Evolutionary conservation across 1,284 basidiomycete species (phyloP).

Genomic region (Cryptococcus sp.): DNA sequence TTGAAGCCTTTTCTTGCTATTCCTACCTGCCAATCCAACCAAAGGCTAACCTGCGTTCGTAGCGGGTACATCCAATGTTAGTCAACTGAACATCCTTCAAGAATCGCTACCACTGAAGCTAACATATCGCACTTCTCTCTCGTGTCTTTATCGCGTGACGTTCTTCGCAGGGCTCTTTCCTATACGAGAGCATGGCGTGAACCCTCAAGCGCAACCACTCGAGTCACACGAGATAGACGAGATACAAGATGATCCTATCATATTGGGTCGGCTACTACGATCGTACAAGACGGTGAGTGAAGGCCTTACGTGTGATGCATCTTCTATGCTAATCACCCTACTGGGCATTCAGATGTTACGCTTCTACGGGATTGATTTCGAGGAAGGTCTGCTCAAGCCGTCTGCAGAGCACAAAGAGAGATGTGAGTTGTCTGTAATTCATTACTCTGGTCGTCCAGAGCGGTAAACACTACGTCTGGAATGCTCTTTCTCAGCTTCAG

Average conservation of each 20-base stretch:
- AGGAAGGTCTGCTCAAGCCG: slow-evolving; percentile 20
- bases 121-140: no score
- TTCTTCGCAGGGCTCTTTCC: slow-evolving; percentile 33
- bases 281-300: slow-evolving; percentile 59
- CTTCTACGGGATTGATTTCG: slow-evolving; percentile 40
- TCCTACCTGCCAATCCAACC: not conserved
- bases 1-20: not conserved
- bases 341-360: slow-evolving; percentile 27
- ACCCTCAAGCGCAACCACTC: slow-evolving; percentile 65
- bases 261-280: slow-evolving; percentile 59
- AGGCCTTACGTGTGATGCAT: no score
- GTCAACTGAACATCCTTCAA: slow-evolving; percentile 1
- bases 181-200: slow-evolving; percentile 56
- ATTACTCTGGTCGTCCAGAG: no score
- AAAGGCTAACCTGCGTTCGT: not conserved
- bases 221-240: slow-evolving; percentile 64
- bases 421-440: slow-evolving; percentile 24
- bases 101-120: not conserved
- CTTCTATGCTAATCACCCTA: no score
- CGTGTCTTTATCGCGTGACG: not conserved
- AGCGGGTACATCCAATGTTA: slow-evolving; percentile 40
- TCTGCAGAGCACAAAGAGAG: slow-evolving; percentile 20
- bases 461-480: no score
- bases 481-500: no score
- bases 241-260: slow-evolving; percentile 60